Percentiles rank a stretch among this genome's conserved stretches.
phyloP scores from a whole-genome alignment of 768 basidiomycete species.

The Epithele typhae region DNA sequence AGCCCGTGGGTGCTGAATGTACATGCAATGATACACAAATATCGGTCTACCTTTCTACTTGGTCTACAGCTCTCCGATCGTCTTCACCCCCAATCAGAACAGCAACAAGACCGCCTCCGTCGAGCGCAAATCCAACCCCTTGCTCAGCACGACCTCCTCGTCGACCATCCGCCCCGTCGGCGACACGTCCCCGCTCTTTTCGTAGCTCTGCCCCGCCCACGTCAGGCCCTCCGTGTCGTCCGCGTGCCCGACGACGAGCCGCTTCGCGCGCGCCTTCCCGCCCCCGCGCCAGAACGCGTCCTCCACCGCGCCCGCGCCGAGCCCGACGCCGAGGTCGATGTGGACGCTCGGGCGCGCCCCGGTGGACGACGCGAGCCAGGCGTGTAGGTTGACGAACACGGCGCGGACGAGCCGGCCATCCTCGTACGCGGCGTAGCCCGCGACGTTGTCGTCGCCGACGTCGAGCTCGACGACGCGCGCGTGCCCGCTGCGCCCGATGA shows the following conservation, averaged over 20 bases:
- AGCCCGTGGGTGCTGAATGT: too few relatives aligned
- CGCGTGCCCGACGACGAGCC: slow-evolving; percentile 24
- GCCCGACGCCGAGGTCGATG: background rate
- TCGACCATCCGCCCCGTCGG: slow-evolving; percentile 13
- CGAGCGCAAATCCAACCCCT: slow-evolving; percentile 22
- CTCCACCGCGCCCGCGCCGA: background rate
- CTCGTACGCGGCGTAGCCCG: slow-evolving; percentile 65
- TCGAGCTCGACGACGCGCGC: slow-evolving; percentile 43
- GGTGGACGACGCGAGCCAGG: slow-evolving; percentile 33
- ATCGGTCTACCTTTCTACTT: too few relatives aligned
- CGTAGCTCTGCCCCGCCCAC: slow-evolving; percentile 28
- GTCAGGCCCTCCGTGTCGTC: slow-evolving; percentile 23
- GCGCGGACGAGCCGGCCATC: slow-evolving; percentile 38
- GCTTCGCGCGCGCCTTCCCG: slow-evolving; percentile 14
- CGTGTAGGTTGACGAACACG: slow-evolving; percentile 55
- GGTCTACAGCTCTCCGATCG: too few relatives aligned
- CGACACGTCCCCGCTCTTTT: slow-evolving; percentile 17
- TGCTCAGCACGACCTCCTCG: slow-evolving; percentile 16
- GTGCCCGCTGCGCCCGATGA: slow-evolving; percentile 42
- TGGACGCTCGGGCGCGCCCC: slow-evolving; percentile 23
- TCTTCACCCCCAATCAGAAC: too few relatives aligned
- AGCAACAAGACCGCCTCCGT: slow-evolving; percentile 24
- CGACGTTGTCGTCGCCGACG: slow-evolving; percentile 41
- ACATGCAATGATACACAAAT: too few relatives aligned
- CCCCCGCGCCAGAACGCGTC: background rate